Percentiles rank a stretch among this genome's conserved stretches.
Evolutionary conservation across 1,284 basidiomycete genomes (phyloP).

Genomic region (Cryptococcus sp.): DNA sequence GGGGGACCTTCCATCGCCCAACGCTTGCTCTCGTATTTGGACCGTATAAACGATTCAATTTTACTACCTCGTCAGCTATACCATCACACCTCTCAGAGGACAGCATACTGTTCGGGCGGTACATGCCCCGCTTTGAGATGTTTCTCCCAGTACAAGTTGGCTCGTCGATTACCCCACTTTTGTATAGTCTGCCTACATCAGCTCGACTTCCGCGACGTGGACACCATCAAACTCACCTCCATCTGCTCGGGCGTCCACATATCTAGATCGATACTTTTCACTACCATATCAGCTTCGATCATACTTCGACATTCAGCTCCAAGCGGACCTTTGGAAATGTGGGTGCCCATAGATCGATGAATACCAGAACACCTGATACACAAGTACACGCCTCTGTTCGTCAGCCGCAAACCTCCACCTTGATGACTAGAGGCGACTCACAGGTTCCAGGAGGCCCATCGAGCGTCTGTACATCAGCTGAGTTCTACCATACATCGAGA

Average conservation of each 20-base stretch:
- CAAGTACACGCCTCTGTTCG: constrained; percentile 74
- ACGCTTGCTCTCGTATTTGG: constrained; percentile 87
- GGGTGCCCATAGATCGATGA: constrained; percentile 96
- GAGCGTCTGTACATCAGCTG: constrained; percentile 62
- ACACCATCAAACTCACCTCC: constrained; percentile 56
- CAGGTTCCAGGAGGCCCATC: constrained; percentile 99
- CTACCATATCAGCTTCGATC: constrained; percentile 38
- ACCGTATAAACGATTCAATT: constrained; percentile 96
- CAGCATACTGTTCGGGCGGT: constrained; percentile 86
- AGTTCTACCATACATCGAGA: background rate
- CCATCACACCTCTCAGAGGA: background rate
- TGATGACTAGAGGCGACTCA: constrained; percentile 46
- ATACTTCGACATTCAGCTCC: background rate
- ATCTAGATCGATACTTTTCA: constrained; percentile 96
- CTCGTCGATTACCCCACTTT: constrained; percentile 89
- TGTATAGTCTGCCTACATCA: constrained; percentile 60
- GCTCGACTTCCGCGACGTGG: background rate
- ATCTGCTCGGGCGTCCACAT: constrained; percentile 98
- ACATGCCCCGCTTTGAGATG: constrained; percentile 88
- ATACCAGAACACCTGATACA: constrained; percentile 99
- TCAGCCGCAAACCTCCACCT: constrained; percentile 4
- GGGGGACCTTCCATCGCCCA: constrained; percentile 88
- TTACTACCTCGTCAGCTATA: constrained; percentile 61
- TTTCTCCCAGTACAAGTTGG: constrained; percentile 96
- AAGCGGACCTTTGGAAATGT: constrained; percentile 69